phyloP scores from a whole-genome alignment of 2,329 filamentous ascomycete species.

The Calonectria hongkongensis region DNA sequence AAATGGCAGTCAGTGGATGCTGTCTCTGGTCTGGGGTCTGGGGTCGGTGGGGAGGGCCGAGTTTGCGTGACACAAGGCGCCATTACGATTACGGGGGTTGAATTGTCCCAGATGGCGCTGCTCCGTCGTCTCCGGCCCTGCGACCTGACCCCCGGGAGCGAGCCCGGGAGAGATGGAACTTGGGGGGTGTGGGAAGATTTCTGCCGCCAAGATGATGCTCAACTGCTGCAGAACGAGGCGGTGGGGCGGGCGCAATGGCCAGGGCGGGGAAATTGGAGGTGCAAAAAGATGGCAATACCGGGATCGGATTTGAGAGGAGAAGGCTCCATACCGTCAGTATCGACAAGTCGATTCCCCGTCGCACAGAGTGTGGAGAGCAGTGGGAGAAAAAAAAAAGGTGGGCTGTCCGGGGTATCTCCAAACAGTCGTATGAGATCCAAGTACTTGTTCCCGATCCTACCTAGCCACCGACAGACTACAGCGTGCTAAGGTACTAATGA shows the following conservation, averaged over 20 bases:
- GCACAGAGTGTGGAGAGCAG: slow-evolving; percentile 35
- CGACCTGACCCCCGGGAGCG: slow-evolving; percentile 5
- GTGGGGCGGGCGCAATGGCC: slow-evolving; percentile 56
- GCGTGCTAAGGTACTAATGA: slow-evolving; percentile 31
- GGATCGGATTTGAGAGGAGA: slow-evolving; percentile 27
- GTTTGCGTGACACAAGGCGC: slow-evolving; percentile 28
- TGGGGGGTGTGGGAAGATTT: slow-evolving; percentile 25
- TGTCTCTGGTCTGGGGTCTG: slow-evolving; percentile 30
- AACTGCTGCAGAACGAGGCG: slow-evolving; percentile 41
- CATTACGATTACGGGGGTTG: slow-evolving; percentile 27
- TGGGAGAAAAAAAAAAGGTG: slow-evolving; percentile 24
- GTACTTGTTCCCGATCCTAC: slow-evolving; percentile 13
- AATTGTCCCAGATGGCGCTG: slow-evolving; percentile 16
- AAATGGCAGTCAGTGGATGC: slow-evolving; percentile 25
- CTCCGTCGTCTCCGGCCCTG: slow-evolving; percentile 8
- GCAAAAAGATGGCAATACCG: slow-evolving; percentile 39
- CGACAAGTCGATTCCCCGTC: slow-evolving; percentile 31
- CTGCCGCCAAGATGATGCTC: slow-evolving; percentile 24
- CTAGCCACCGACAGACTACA: slow-evolving; percentile 2
- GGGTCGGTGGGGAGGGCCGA: slow-evolving; percentile 13
- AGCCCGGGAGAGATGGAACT: slow-evolving; percentile 25
- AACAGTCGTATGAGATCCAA: slow-evolving; percentile 28
- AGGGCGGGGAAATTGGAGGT: slow-evolving; percentile 57
- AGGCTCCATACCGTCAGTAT: slow-evolving; percentile 11
- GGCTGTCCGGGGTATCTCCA: slow-evolving; percentile 42